Base-by-base conservation (phyloP, 2,329 filamentous ascomycete genomes). In the Beauveria brongniartii region DNA sequence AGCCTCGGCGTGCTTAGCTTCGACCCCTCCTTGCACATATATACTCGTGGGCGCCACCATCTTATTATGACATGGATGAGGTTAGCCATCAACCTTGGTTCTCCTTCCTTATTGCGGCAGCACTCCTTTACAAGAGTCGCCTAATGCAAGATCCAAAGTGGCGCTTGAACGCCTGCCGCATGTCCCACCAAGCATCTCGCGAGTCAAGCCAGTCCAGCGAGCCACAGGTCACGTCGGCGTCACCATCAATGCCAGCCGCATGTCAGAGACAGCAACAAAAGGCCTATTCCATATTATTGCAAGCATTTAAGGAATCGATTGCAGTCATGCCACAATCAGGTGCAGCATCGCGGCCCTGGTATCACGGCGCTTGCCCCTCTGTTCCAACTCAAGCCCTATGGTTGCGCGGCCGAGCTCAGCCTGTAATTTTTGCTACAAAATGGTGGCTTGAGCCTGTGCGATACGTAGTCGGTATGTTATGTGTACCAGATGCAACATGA, bases 401-500 rank as follows among this genome's bases (percentile, higher is more conserved):
- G 12, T 14, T 18, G 18, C 14, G 47, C 47, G n/a, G 20, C 57
- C 48, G 1, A 37, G 40, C 40, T 37, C 12, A 18, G 40, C 41
- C 40, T 18, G 18, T 34, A 28, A 16, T 43, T 59, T 41, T 40
- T 47, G 41, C 43, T 50, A 46, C 40, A 9, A 18, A 50, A 28
- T 26, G 58, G 41, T 22, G 43, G 10, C 16, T 8, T 12, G 41
- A 48, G 30, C 18, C n/a, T 30, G 48, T 24, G 20, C 4, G 28
- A 28, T 26, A n/a, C 57, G n/a, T 22, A n/a, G 56, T 28, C 18
- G 56, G 37, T 9, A 41, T 20, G 16, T 22, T 10, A 41, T 22
- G 50, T 30, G 47, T 59, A 41, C 41, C 50, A 51, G 24, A 60
- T 53, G 41, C 41, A 30, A 60, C 57, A 41, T 28, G 40, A 34